Base-by-base conservation (phyloP, 495 filamentous ascomycete genomes). In the Paragyromitra xinjiangensis region DNA sequence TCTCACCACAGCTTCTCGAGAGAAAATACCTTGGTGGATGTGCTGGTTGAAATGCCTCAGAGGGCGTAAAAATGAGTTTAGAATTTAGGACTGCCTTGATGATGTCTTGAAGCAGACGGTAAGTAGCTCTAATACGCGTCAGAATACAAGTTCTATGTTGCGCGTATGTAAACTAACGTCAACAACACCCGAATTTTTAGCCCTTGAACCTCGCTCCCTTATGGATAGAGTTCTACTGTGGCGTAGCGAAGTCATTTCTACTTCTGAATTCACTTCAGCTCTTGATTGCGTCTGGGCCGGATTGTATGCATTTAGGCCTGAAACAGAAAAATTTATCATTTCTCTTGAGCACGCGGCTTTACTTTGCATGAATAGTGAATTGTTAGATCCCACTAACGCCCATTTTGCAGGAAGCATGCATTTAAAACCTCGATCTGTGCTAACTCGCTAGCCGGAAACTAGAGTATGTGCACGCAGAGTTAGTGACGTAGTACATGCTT, bases 381-480 rank as follows among this genome's bases (percentile, higher is more conserved):
- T 19, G 8, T 40, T 34, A 39, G 24, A 48, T 19, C 56, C 68
- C 68, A 71, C 42, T 37, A 44, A 61, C 37, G 34, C 40, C 14
- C 66, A 39, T 42, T n/a, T 56, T 71, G 56, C 68, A 71, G 44
- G 56, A 50, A n/a, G 26, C n/a, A 24, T 69, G 67, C 66, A 69
- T 58, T 58, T 29, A 51, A 69, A 69, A 14, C 26, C 45, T 22
- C 67, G 53, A 69, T 69, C 67, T 61, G 26, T 44, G 59, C 67
- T 16, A 24, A 34, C 53, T 37, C 51, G 58, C 68, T 71, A 71
- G 42, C 56, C 29, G 56, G 44, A 63, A 51, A 42, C 68, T 71
- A 71, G 42, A 22, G 55, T 24, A 62, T 40, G 42, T 51, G 40
- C 56, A 70, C 42, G 55, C 42, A 34, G 37, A 62, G 50, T 53